Base-by-base conservation (phyloP, 106 monocot genomes). In the Allium fistulosum region DNA sequence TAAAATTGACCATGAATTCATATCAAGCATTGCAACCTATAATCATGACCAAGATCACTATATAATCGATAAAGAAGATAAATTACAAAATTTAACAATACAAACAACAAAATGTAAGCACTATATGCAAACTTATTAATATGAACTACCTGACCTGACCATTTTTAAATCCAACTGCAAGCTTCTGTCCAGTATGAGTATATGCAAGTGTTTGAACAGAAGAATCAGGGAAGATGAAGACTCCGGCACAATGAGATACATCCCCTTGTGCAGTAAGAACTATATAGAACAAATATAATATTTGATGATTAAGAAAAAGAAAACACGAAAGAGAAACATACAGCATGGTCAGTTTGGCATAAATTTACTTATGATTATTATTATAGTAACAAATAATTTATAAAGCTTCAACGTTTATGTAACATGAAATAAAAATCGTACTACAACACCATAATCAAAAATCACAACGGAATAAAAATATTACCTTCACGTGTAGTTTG, bases 401-500 rank as follows among this genome's bases (percentile, higher is more conserved):
- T 2, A 37, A 2, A 37, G 37, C 37, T 37, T 37, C 37, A 15
- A 37, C 5, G 37, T 37, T 37, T 37, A 37, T 37, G 37, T 37
- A 37, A 37, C 37, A 37, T 37, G 37, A 37, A 37, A 37, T 37
- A 37, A 37, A 37, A 37, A 37, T 2, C 5, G 0, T 37, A 37
- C 37, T 37, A 37, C 37, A 37, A 5, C 2, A 5, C 37, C 37
- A 37, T 37, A 37, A 37, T 37, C 37, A 37, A 37, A 4, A 37
- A 37, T 52, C 11, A 74, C 49, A 48, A 78, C 45, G 45, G 56
- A 49, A 71, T 16, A 48, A 71, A 77, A 53, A 64, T 17, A 65
- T 63, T 64, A 92, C 97, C 97, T 87, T 97, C 92, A 62, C 77
- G 62, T 73, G 84, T 86, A 73, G 63, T 72, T 71, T 77, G 85